Base-by-base conservation (phyloP, 495 filamentous ascomycete species). In the Aspergillus carlsbadensis region DNA sequence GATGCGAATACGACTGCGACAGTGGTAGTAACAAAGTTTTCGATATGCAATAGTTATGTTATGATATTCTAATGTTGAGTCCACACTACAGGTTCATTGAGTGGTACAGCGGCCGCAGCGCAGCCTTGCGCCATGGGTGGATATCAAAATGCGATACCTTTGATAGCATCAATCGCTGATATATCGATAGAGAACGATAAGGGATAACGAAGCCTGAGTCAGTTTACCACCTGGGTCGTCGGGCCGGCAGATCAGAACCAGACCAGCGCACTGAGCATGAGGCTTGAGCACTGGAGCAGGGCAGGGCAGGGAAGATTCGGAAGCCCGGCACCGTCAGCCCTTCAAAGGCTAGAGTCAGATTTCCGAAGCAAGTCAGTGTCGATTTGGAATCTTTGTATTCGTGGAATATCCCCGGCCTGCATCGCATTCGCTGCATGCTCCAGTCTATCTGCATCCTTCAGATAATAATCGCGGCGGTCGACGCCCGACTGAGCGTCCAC, bases 221-320 rank as follows among this genome's bases (percentile, higher is more conserved):
- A 29, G 26, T 3, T 29, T 29, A 8, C 26, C 26, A n/a, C 5
- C 20, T 45, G 42, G 42, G 26, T 21, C 21, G 18, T 45, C 42
- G 42, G 42, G 21, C 42, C 42, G 42, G 42, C 21, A 45, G 42
- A 45, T 45, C 42, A 45, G 22, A 24, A 21, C 42, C 42, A 45
- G 42, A 26, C 8, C 42, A 45, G 42, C 13, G 26, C 26, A 29
- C 26, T 29, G 26, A 29, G n/a, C n/a, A n/a, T n/a, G n/a, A n/a
- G n/a, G n/a, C n/a, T n/a, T n/a, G n/a, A n/a, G n/a, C n/a, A n/a
- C 26, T 29, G 26, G 8, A 8, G 26, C 26, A 29, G 26, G 4
- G 4, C 8, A 3, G 3, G 26, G 26, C 26, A 29, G 26, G 26
- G 26, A 8, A 29, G 26, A 29, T 45, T 37, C 35, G 35, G 42